Percentiles rank a stretch among this genome's conserved stretches.
These are phyloP conservation scores for Plasmodium vinckei DNA, from an alignment of 169 alveolate genomes.

Conservation along the genomic window DNA sequence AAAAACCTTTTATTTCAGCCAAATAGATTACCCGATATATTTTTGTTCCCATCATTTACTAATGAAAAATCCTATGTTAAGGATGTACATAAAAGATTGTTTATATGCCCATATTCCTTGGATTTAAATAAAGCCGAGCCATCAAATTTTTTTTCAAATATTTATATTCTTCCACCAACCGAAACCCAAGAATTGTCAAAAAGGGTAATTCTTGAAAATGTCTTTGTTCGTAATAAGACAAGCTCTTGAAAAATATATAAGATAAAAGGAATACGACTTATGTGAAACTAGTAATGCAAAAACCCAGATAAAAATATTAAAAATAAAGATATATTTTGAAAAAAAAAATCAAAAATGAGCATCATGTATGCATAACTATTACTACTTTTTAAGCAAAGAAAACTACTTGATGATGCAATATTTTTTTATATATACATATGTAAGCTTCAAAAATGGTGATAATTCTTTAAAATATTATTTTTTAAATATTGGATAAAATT, in stretches of 20 bases:
- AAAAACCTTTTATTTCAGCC: conserved; percentile 71
- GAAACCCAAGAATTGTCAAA: conserved; percentile 54
- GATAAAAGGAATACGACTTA: neutral
- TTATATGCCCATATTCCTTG: conserved; percentile 75
- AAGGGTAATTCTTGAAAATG: conserved; percentile 73
- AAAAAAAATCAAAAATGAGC: neutral
- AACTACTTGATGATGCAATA: too few species aligned
- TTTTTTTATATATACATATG: too few species aligned
- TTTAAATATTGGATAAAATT: too few species aligned
- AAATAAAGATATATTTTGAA: neutral
- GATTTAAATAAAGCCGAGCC: conserved; percentile 69
- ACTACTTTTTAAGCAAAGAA: too few species aligned
- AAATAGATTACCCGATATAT: conserved; percentile 70
- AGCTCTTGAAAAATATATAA: neutral
- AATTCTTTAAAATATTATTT: too few species aligned
- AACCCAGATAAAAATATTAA: neutral
- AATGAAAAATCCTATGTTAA: conserved; percentile 66
- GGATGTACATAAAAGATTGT: conserved; percentile 66
- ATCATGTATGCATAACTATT: too few species aligned
- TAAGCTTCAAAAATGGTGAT: too few species aligned
- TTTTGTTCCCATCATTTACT: conserved; percentile 71
- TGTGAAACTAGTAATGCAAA: neutral
- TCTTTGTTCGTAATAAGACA: conserved; percentile 34
- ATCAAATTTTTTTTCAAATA: conserved; percentile 54
- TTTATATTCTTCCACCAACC: conserved; percentile 62